Conservation (phyloP, 2,329 filamentous ascomycete species). For the Colletotrichum theobromicola region DNA sequence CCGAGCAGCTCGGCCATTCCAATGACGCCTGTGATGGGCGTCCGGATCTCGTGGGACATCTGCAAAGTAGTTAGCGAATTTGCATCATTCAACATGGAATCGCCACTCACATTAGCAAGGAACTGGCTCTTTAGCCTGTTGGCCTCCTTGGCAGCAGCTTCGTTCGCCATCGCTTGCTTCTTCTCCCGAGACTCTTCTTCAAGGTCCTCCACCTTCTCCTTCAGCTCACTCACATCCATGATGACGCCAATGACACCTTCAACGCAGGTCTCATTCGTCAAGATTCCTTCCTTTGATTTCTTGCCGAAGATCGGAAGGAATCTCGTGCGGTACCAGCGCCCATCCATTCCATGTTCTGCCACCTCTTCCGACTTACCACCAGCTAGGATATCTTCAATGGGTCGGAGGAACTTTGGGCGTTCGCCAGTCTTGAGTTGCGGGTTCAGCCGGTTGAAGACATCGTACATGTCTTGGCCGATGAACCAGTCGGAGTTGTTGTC, state of each 20-base stretch:
- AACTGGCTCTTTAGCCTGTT: conserved; percentile 83
- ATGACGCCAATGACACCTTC: conserved; percentile 80
- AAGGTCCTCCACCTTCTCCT: conserved; percentile 67
- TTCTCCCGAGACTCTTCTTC: conserved; percentile 72
- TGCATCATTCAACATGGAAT: background rate
- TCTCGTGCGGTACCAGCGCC: conserved; percentile 74
- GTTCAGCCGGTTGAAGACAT: conserved; percentile 62
- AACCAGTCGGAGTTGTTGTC: conserved; percentile 51
- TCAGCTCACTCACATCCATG: conserved; percentile 79
- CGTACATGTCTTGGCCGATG: conserved; percentile 67
- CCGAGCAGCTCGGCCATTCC: conserved; percentile 79
- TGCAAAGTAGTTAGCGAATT: conserved; percentile 28
- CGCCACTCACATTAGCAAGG: conserved; percentile 62
- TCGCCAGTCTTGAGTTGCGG: conserved; percentile 47
- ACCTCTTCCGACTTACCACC: conserved; percentile 65
- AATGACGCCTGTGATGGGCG: conserved; percentile 80
- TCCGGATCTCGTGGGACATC: conserved; percentile 82
- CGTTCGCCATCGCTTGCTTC: conserved; percentile 72
- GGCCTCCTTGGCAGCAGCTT: conserved; percentile 80
- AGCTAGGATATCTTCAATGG: conserved; percentile 69
- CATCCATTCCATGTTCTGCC: conserved; percentile 64
- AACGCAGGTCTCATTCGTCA: conserved; percentile 52
- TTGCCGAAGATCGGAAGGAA: conserved; percentile 70
- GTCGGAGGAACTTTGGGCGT: conserved; percentile 54
- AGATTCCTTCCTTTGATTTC: conserved; percentile 55